A percentile compares a stretch with the other conserved stretches of the same genome.
Conservation (phyloP, 352 stramenopile species). For the Globisporangium spiculum region DNA sequence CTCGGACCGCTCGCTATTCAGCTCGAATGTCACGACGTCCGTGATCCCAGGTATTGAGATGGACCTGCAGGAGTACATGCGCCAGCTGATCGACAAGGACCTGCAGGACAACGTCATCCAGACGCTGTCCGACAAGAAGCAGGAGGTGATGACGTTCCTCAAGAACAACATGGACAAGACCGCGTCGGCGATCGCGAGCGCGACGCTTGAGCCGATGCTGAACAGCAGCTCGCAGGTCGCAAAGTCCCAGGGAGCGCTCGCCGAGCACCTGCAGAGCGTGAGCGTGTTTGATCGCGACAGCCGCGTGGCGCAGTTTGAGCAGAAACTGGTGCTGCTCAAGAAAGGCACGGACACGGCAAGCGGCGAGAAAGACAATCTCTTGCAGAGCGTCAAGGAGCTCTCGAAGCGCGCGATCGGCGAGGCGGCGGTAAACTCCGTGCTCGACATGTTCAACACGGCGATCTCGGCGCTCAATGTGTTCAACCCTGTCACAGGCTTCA, state of each 20-base stretch:
- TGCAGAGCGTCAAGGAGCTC: slow-evolving; percentile 1
- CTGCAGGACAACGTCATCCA: not conserved
- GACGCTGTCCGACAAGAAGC: not conserved
- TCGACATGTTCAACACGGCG: slow-evolving; percentile 3
- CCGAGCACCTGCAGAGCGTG: not conserved
- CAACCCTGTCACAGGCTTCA: slow-evolving; percentile 9
- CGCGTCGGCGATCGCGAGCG: not conserved
- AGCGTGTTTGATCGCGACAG: slow-evolving; percentile 5
- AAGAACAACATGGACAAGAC: slow-evolving; percentile 7
- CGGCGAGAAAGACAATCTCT: not conserved
- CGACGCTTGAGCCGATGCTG: slow-evolving; percentile 1
- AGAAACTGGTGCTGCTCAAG: slow-evolving; percentile 3
- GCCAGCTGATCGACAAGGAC: slow-evolving; percentile 1
- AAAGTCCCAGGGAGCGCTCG: slow-evolving; percentile 2
- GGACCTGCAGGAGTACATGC: slow-evolving; percentile 5
- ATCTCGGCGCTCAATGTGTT: slow-evolving; percentile 8
- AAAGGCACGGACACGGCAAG: not conserved
- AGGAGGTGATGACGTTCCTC: not conserved
- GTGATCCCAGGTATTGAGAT: slow-evolving; percentile 6
- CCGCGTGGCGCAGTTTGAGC: not conserved
- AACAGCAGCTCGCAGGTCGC: not conserved
- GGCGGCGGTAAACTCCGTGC: not conserved
- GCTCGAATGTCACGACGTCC: slow-evolving; percentile 3
- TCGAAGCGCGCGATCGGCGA: slow-evolving; percentile 5
- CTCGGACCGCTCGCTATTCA: not conserved